phyloP scores from a whole-genome alignment of 257 asterid species.

The Fraxinus pennsylvanica region DNA sequence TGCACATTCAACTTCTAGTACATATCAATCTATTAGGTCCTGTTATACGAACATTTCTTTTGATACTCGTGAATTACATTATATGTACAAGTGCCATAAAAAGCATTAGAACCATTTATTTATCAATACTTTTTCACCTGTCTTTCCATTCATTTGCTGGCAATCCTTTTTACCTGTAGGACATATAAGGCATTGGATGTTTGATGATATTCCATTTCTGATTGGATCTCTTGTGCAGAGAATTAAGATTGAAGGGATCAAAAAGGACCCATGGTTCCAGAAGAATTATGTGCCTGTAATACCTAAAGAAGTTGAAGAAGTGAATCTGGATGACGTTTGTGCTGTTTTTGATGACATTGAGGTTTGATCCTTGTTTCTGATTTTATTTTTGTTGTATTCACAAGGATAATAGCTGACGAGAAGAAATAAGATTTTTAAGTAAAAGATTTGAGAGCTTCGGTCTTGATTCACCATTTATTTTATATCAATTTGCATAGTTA shows the following conservation, averaged over 20 bases:
- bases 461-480: constrained; percentile 5
- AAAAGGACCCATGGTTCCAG: constrained; percentile 76
- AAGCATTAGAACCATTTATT: neutral
- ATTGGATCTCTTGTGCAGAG: constrained; percentile 56
- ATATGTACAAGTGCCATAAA: neutral
- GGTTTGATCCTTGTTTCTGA: constrained; percentile 43
- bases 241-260: constrained; percentile 71
- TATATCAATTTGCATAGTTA: constrained; percentile 12
- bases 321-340: constrained; percentile 78
- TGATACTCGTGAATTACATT: neutral
- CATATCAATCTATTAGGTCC: neutral
- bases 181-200: neutral
- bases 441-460: neutral
- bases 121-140: neutral
- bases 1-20: neutral
- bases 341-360: constrained; percentile 89
- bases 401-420: neutral
- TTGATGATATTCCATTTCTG: constrained; percentile 28
- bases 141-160: constrained; percentile 9
- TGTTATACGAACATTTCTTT: neutral
- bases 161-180: constrained; percentile 13
- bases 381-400: neutral
- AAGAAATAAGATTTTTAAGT: neutral
- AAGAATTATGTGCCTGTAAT: constrained; percentile 61
- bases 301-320: constrained; percentile 70